Base-by-base conservation (phyloP, 768 basidiomycete genomes). In the Xerocomus brunneocitrinus region DNA sequence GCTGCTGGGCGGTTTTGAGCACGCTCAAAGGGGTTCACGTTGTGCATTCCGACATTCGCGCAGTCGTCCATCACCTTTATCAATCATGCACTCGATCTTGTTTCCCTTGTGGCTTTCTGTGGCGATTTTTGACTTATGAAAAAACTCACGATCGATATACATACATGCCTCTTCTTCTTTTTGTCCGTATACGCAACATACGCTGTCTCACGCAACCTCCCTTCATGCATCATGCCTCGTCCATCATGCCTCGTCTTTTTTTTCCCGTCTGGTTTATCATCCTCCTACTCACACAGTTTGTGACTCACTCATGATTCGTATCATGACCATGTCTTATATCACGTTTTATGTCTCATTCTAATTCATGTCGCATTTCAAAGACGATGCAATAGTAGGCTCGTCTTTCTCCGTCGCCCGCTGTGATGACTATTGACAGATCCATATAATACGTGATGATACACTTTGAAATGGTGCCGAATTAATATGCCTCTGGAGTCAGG, bases 1-100 rank as follows among this genome's bases (percentile, higher is more conserved):
- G 87, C 79, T 42, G 68, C 65, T 41, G 67, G 69, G 49, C 67
- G 74, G 54, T 66, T 62, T 48, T 69, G 58, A 66, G 38, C 41
- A 27, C 32, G 5, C 50, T 3, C 10, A 27, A 10, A 3, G 30
- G 42, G 45, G 30, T n/a, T 9, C 31, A 12, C 36, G 27, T 14
- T 51, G 40, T 34, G 14, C 22, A 28, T 40, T 12, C 24, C 4
- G 5, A 25, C 13, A 28, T 43, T 16, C 42, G 25, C 25, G 10
- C 13, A 34, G 16, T 25, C n/a, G 30, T 13, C n/a, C 44, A n/a
- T 22, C 9, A 31, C n/a, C 31, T 28, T 32, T 49, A 10, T 35
- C 10, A 31, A 14, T 45, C 34, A 41, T 41, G 40, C 38, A 24
- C 35, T 35, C 31, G 31, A 46, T 8, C 40, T 54, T 52, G 36